Conservation (phyloP, 164 flowering plant species). For the Santalum album region DNA sequence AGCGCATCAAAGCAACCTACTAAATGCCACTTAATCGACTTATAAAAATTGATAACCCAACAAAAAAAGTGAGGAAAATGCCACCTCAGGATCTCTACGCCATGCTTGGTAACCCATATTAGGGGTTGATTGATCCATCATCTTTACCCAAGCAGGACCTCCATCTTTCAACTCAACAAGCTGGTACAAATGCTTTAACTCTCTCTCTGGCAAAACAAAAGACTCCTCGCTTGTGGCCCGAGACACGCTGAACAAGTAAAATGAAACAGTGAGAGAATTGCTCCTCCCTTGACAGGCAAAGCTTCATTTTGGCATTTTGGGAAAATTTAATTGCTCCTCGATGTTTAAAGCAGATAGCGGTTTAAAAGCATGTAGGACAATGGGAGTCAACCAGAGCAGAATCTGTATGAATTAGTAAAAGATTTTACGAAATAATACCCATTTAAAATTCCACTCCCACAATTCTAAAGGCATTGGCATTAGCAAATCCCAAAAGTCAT, state of each 20-base stretch:
- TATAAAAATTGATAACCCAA: not conserved
- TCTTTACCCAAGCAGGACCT: conserved; percentile 57
- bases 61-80: not conserved
- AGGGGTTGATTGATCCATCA: conserved; percentile 52
- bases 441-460: no score
- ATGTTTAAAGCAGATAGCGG: no score
- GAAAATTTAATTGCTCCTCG: no score
- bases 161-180: conserved; percentile 56
- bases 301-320: no score
- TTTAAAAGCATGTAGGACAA: no score
- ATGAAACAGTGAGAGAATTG: not conserved
- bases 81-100: conserved; percentile 56
- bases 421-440: no score
- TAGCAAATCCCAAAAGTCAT: no score
- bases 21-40: no score
- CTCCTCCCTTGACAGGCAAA: not conserved
- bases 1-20: no score
- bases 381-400: no score
- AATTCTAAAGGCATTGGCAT: no score
- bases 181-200: conserved; percentile 35
- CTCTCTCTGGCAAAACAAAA: conserved; percentile 19
- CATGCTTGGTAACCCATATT: conserved; percentile 52
- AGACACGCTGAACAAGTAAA: not conserved
- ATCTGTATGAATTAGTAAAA: no score
- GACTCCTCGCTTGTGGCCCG: conserved; percentile 13